Percentiles rank a stretch among this genome's conserved stretches.
These are phyloP conservation scores for Acanthamoeba culbertsoni DNA, from an alignment of 208 protist genomes.

Conservation along the genomic window DNA sequence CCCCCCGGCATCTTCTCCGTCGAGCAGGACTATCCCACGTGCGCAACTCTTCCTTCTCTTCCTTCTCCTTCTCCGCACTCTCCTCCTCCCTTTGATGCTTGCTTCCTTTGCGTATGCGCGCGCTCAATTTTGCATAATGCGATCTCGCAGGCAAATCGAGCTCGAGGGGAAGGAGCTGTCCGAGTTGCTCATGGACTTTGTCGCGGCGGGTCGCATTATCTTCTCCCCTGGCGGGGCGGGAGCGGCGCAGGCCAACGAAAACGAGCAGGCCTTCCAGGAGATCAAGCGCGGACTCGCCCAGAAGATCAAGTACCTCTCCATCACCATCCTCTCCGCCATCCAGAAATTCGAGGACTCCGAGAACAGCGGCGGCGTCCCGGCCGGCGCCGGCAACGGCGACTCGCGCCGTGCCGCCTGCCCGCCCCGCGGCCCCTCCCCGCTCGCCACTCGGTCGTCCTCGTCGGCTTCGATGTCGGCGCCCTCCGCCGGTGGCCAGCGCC, in stretches of 20 bases:
- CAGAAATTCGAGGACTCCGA: background rate
- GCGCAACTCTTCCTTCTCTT: background rate
- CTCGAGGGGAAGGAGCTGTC: background rate
- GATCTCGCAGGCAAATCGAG: background rate
- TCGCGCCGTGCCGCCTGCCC: background rate
- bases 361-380: background rate
- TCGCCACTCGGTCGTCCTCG: background rate
- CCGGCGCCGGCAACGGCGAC: background rate
- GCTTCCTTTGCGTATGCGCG: background rate
- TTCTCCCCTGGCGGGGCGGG: background rate
- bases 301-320: constrained; percentile 6
- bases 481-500: background rate
- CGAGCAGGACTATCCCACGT: background rate
- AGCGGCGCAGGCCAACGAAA: background rate
- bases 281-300: constrained; percentile 15
- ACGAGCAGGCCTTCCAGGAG: constrained; percentile 4
- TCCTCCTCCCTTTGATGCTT: too few species aligned
- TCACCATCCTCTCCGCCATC: background rate
- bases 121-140: too few species aligned
- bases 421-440: background rate
- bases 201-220: background rate
- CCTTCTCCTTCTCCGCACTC: background rate
- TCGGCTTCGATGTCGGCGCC: background rate
- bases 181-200: constrained; percentile 14
- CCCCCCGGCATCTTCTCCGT: background rate